Percentiles rank a stretch among this genome's conserved stretches.
Conservation (phyloP, 2,329 filamentous ascomycete species). For the Fusarium camptoceras region DNA sequence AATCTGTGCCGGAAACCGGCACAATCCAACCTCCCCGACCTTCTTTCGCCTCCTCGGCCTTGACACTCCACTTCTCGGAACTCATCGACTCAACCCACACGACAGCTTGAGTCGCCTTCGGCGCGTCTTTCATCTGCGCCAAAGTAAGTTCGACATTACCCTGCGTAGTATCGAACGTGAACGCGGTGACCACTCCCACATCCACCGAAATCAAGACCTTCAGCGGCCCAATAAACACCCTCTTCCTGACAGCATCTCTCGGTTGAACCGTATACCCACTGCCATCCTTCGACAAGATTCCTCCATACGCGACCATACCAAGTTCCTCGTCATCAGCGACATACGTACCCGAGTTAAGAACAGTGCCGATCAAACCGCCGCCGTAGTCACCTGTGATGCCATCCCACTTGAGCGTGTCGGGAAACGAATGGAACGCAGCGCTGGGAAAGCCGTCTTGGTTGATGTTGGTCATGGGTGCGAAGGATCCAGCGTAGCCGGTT, state of each 20-base stretch:
- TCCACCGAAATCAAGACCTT: slow-evolving; percentile 57
- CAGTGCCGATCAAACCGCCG: slow-evolving; percentile 63
- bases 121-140: slow-evolving; percentile 46
- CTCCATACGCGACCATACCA: slow-evolving; percentile 64
- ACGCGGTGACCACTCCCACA: slow-evolving; percentile 56
- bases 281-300: slow-evolving; percentile 49
- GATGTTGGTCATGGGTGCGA: slow-evolving; percentile 66
- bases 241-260: slow-evolving; percentile 59
- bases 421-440: slow-evolving; percentile 68
- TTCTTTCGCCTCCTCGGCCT: background rate
- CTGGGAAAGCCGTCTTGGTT: slow-evolving; percentile 65
- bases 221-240: slow-evolving; percentile 61
- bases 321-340: slow-evolving; percentile 58
- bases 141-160: slow-evolving; percentile 43
- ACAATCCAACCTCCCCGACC: slow-evolving; percentile 42
- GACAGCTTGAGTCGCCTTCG: slow-evolving; percentile 46
- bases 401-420: slow-evolving; percentile 67
- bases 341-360: slow-evolving; percentile 63
- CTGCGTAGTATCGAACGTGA: slow-evolving; percentile 48
- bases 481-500: slow-evolving; percentile 65
- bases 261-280: slow-evolving; percentile 53
- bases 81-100: slow-evolving; percentile 53
- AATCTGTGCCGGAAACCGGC: background rate
- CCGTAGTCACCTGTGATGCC: slow-evolving; percentile 69
- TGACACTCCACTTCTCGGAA: slow-evolving; percentile 14